Conservation (phyloP, 2,329 filamentous ascomycete genomes). For the Fusarium coicis region DNA sequence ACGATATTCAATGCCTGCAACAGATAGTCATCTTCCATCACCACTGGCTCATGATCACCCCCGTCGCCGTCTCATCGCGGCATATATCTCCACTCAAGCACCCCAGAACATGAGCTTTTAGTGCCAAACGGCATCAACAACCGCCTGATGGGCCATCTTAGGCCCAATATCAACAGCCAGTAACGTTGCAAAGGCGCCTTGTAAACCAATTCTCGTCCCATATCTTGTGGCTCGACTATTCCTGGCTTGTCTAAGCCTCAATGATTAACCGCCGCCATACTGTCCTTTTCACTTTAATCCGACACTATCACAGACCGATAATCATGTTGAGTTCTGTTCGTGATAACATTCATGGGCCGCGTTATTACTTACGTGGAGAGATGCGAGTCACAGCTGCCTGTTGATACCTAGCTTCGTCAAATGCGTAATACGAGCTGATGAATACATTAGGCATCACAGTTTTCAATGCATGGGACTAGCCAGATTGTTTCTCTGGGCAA, state of each 20-base stretch:
- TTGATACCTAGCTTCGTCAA: neutral
- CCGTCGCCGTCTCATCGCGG: constrained; percentile 17
- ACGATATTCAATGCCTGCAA: neutral
- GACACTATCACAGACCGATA: neutral
- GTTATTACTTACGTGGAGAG: constrained; percentile 15
- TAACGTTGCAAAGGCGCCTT: constrained; percentile 33
- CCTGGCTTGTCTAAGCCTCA: constrained; percentile 37
- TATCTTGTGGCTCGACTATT: constrained; percentile 32
- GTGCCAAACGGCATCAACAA: constrained; percentile 36
- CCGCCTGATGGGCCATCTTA: constrained; percentile 33
- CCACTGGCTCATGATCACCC: constrained; percentile 15
- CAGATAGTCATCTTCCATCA: neutral
- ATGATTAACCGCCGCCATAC: constrained; percentile 29
- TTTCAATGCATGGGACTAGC: neutral
- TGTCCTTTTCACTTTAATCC: constrained; percentile 2
- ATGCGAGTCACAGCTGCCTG: constrained; percentile 16
- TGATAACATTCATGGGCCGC: constrained; percentile 12
- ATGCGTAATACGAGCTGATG: constrained; percentile 10
- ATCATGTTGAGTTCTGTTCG: neutral
- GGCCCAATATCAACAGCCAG: constrained; percentile 35
- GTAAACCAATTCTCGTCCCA: constrained; percentile 20
- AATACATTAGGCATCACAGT: constrained; percentile 26
- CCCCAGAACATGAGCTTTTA: constrained; percentile 29
- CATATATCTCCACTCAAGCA: constrained; percentile 26
- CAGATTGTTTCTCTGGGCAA: neutral